Percentiles rank a stretch among this genome's conserved stretches.
phyloP scores from a whole-genome alignment of 495 filamentous ascomycete genomes.

The Podospora pseudopauciseta region DNA sequence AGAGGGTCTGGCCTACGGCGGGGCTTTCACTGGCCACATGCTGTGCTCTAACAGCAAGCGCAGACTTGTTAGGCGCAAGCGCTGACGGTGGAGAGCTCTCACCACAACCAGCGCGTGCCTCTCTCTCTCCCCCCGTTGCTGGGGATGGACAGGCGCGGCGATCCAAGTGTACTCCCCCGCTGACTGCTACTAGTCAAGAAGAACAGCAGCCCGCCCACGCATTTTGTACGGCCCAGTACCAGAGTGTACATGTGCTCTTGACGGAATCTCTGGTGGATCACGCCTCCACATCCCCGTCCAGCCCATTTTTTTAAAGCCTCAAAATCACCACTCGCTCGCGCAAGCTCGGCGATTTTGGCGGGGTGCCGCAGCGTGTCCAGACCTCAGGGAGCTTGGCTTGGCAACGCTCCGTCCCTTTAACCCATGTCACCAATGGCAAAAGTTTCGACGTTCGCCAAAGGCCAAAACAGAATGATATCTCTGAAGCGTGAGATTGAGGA shows the following conservation, averaged over 20 bases:
- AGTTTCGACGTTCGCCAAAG: neutral
- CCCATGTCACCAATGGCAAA: neutral
- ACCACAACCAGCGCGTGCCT: neutral
- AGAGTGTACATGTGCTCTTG: slow-evolving; percentile 7
- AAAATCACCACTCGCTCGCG: slow-evolving; percentile 2
- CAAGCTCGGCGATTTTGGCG: slow-evolving; percentile 11
- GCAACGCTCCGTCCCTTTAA: slow-evolving; percentile 8
- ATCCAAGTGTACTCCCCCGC: neutral
- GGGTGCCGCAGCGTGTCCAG: slow-evolving; percentile 13
- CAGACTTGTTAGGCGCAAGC: neutral
- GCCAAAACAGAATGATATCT: neutral
- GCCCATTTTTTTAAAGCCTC: slow-evolving; percentile 18
- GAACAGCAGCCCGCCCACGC: neutral
- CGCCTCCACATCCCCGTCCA: slow-evolving; percentile 15
- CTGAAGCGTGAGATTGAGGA: neutral
- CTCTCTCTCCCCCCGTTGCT: neutral
- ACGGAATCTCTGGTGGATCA: slow-evolving; percentile 15
- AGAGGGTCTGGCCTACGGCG: slow-evolving; percentile 13
- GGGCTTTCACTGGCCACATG: neutral
- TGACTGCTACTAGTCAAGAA: neutral
- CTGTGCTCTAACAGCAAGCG: neutral
- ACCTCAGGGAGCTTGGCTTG: slow-evolving; percentile 10
- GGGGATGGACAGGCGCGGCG: neutral
- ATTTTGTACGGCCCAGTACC: slow-evolving; percentile 13
- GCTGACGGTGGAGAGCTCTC: neutral